Base-by-base conservation (phyloP, 441 rosid genomes). In the Kokia cookei region DNA sequence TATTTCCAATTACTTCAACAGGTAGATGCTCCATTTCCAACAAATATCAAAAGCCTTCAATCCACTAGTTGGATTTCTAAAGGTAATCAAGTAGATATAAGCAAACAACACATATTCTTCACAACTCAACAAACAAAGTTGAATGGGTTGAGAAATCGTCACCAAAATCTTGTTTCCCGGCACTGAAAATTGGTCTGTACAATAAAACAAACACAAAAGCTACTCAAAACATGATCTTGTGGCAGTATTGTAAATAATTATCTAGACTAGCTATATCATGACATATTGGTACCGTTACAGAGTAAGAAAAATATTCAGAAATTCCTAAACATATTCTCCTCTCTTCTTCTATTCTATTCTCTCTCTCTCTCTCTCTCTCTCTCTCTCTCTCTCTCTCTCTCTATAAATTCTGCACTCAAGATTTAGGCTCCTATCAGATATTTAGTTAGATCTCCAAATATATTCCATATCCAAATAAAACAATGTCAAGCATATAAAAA, bases 1-100 rank as follows among this genome's bases (percentile, higher is more conserved):
- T 87, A 72, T 86, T 88, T 19, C 94, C 96, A 67, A 90, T 75
- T 2, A 92, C 89, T 82, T 90, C 94, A 19, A 87, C 84, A 5
- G 93, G 76, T 37, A 73, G 63, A 2, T 64, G 76, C 64, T 73
- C 87, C 85, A 82, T 84, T 32, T 54, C 58, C 43, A 57, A n/a
- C 3, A 62, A 27, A 27, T 13, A 75, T 50, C 40, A 24, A 24
- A 22, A 24, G 50, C 57, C 69, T 61, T 24, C 61, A 24, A 47
- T 48, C 9, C 43, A 35, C 45, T 58, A 45, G 24, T 53, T 14
- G 59, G 6, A 48, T 40, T 58, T 59, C 62, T 7, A 43, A 50
- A 73, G 40, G 69, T 76, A 62, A 68, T 84, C 87, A 90, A 85
- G 84, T 64, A 48, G 76, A 17, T 26, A 57, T 61, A 57, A 50